Conservation (phyloP, 2,329 filamentous ascomycete genomes). For the Alternaria longipes region DNA sequence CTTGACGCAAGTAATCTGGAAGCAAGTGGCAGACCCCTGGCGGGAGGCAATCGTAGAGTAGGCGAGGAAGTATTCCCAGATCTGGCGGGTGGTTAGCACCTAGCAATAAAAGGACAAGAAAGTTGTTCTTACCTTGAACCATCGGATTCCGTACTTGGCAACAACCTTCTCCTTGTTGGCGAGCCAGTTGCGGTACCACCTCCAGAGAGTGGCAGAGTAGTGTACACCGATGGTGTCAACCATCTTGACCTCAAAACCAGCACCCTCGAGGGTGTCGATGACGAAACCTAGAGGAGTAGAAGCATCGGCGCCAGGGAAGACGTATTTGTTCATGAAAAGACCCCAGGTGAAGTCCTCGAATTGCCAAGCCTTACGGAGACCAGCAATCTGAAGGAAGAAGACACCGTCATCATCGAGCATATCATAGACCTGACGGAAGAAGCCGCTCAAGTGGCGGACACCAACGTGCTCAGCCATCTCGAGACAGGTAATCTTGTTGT, state of each 20-base stretch:
- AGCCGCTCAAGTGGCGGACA: conserved; percentile 83
- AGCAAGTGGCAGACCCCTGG: conserved; percentile 85
- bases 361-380: conserved; percentile 93
- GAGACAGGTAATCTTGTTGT: conserved; percentile 95
- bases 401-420: conserved; percentile 97
- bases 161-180: conserved; percentile 90
- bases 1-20: conserved; percentile 86
- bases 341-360: conserved; percentile 99
- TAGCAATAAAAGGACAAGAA: neutral
- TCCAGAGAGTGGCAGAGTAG: conserved; percentile 96
- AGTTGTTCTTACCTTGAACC: conserved; percentile 82
- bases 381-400: conserved; percentile 95
- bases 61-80: conserved; percentile 92
- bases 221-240: conserved; percentile 95
- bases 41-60: conserved; percentile 85
- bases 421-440: conserved; percentile 86
- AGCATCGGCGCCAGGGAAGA: conserved; percentile 96
- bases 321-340: conserved; percentile 99
- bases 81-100: conserved; percentile 59
- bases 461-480: conserved; percentile 99
- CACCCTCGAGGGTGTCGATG: conserved; percentile 82
- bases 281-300: conserved; percentile 92
- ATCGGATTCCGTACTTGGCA: conserved; percentile 93
- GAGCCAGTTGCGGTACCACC: conserved; percentile 99
- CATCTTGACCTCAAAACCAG: conserved; percentile 89